Evolutionary conservation across 257 asterid species (phyloP).

Genomic region (Forsythia suspensa): DNA sequence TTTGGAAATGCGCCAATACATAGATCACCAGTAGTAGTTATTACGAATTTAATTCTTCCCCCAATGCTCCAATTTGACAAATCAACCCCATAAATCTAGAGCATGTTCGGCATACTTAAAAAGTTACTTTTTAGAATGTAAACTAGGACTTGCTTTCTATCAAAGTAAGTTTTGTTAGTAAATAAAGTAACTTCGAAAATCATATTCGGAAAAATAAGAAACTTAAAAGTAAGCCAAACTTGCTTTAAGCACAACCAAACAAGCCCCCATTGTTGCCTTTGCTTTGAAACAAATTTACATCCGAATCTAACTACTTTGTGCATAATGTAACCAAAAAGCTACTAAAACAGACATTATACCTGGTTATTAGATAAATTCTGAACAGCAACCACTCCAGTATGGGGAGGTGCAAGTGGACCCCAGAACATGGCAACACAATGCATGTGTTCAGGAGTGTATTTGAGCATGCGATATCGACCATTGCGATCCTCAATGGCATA

Average conservation of each 20-base stretch:
- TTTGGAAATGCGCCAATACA: neutral
- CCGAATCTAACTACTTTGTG: neutral
- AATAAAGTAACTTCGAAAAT: neutral
- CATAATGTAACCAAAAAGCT: conserved; percentile 5
- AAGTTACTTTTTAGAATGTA: neutral
- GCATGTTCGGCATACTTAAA: neutral
- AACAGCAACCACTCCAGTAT: conserved; percentile 86
- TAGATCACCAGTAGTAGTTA: neutral
- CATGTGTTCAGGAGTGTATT: conserved; percentile 99
- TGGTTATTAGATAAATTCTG: conserved; percentile 87
- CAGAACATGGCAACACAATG: conserved; percentile 99
- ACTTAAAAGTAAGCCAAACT: neutral
- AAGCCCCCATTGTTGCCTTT: neutral
- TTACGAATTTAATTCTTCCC: neutral
- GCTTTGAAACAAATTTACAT: neutral
- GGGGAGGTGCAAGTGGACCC: conserved; percentile 99
- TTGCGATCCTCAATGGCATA: conserved; percentile 91
- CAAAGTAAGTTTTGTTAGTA: neutral
- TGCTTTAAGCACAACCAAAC: neutral
- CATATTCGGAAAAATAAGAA: neutral
- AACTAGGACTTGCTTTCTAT: neutral
- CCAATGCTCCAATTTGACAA: conserved; percentile 3
- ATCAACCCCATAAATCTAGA: conserved; percentile 1
- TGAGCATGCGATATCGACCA: conserved; percentile 95
- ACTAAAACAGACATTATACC: conserved; percentile 36